Base-by-base conservation (phyloP, 495 filamentous ascomycete species). In the Aspergillus kassunensis region DNA sequence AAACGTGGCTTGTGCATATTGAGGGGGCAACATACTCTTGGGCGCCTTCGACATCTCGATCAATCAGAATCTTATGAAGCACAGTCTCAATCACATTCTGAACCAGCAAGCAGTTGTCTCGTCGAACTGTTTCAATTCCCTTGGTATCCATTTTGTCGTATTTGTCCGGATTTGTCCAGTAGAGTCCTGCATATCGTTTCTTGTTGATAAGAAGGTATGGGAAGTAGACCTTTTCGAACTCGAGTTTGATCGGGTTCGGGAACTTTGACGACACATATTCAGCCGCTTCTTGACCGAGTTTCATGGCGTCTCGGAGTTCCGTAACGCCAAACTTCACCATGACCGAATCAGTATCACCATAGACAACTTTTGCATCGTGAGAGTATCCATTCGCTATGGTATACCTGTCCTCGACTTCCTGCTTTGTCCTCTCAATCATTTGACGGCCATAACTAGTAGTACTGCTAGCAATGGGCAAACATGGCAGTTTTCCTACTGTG, bases 101-200 rank as follows among this genome's bases (percentile, higher is more conserved):
- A 9, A 97, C 93, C 27, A 99, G 73, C 41, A 91, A 75, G 64
- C 93, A 99, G 63, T 99, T 99, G 64, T 99, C 93, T 77, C 93
- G 77, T 27, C 93, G 83, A 36, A 99, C 95, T 6, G 93, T 99
- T 71, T 99, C 93, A 58, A 99, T 97, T 76, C 93, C 93, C 68
- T 99, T 99, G 58, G 87, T 96, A 64, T 99, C 93, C 95, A 99
- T 97, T 77, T 99, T 99, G 76, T 99, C 93, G 58, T 84, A 91
- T 65, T 95, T 96, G n/a, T 89, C 80, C 0, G 93, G 80, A 39
- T 86, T 90, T 16, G 95, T 97, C 91, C 92, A 99, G 72, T 91
- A 97, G 12, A 99, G 74, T 27, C 93, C 93, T 11, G 93, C 93
- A 58, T 99, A 99, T 48, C 93, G 87, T 79, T 99, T 99, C 73